phyloP scores from a whole-genome alignment of 306 rosid genomes.

The Ormosia semicastrata region DNA sequence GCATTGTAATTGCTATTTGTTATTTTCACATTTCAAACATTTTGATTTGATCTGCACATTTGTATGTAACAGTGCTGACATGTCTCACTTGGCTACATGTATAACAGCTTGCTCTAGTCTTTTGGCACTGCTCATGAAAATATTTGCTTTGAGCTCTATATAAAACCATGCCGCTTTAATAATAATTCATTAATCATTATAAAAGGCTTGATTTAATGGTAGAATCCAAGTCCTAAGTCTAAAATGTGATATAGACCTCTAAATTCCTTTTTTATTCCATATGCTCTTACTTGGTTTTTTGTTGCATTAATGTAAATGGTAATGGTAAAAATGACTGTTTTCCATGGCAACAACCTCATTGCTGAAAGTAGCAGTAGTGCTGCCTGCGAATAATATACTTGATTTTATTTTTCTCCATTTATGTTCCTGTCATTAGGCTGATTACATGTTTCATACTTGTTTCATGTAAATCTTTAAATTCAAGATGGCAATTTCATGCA shows the following conservation, averaged over 20 bases:
- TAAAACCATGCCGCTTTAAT: neutral
- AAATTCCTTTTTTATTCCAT: neutral
- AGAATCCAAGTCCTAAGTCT: neutral
- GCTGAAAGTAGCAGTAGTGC: neutral
- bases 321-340: neutral
- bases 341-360: neutral
- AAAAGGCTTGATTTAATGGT: neutral
- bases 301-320: neutral
- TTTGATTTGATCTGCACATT: neutral
- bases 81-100: slow-evolving; percentile 6
- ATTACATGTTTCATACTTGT: neutral
- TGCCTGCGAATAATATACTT: neutral
- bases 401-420: slow-evolving; percentile 10
- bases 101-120: neutral
- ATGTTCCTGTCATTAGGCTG: neutral
- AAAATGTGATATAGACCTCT: neutral
- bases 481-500: slow-evolving; percentile 12
- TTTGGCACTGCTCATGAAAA: slow-evolving; percentile 5
- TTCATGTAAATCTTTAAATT: slow-evolving; percentile 12
- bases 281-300: slow-evolving; percentile 6
- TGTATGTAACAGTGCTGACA: neutral
- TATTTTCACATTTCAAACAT: neutral
- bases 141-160: neutral
- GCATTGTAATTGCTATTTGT: neutral
- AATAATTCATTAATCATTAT: neutral